These are phyloP conservation scores for Babesia ovis DNA, from an alignment of 169 alveolate genomes.

Conservation along the genomic window DNA sequence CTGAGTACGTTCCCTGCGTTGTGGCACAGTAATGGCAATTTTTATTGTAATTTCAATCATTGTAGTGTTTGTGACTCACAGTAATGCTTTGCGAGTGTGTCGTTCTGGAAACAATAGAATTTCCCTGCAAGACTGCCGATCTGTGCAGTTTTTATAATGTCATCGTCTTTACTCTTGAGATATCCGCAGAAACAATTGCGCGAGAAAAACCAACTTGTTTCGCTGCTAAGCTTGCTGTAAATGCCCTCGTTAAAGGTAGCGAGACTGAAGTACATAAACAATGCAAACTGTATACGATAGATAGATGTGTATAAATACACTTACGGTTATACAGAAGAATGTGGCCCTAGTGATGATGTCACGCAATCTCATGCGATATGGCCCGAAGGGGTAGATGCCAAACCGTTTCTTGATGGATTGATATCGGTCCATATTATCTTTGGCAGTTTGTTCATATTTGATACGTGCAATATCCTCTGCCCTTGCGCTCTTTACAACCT, in stretches of 20 bases:
- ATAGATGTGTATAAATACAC: background rate
- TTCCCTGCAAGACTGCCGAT: conserved; percentile 8
- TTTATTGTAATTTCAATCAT: too few relatives aligned
- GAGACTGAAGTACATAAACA: conserved; percentile 9
- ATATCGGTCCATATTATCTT: background rate
- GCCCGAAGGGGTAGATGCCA: conserved; percentile 25
- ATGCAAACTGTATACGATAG: background rate
- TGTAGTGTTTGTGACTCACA: background rate
- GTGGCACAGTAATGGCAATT: conserved; percentile 73
- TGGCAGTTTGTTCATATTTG: conserved; percentile 22
- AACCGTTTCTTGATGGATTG: background rate
- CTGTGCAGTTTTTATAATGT: background rate
- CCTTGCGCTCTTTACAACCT: background rate
- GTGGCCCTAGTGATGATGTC: conserved; percentile 5
- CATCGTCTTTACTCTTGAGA: background rate
- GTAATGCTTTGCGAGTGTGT: background rate
- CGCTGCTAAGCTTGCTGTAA: background rate
- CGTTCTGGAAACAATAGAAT: conserved; percentile 16
- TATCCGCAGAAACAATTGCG: conserved; percentile 12
- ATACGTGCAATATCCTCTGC: conserved; percentile 27
- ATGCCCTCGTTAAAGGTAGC: conserved; percentile 1
- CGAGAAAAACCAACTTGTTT: background rate
- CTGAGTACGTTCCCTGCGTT: conserved; percentile 62
- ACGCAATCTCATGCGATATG: conserved; percentile 15
- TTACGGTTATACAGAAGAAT: background rate